phyloP scores from a whole-genome alignment of 2,329 filamentous ascomycete species.

The Ceratocystis ficicola region DNA sequence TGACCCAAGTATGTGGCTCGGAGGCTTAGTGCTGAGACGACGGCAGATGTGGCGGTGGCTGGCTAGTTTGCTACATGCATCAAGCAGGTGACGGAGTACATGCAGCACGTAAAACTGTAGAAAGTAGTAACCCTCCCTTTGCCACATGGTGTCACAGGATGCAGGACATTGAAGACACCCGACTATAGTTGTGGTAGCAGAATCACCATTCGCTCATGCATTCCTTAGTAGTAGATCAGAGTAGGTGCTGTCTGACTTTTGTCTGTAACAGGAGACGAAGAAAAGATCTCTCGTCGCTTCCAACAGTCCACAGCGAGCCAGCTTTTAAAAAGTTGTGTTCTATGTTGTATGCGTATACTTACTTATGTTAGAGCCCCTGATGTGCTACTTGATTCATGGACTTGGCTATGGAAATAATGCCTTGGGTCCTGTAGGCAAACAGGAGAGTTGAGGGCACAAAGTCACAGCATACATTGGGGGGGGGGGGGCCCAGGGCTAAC shows the following conservation, averaged over 20 bases:
- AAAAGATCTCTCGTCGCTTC: background rate
- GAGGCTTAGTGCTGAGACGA: too few relatives aligned
- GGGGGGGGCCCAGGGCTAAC: background rate
- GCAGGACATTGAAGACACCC: background rate
- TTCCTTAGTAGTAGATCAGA: background rate
- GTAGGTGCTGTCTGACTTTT: background rate
- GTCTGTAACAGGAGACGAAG: constrained; percentile 4
- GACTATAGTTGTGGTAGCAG: background rate
- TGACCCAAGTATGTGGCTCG: too few relatives aligned
- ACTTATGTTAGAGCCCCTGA: background rate
- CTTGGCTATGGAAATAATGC: background rate
- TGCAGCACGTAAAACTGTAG: background rate
- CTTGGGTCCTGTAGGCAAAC: background rate
- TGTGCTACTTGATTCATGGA: background rate
- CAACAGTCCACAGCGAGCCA: background rate
- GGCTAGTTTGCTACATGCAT: constrained; percentile 1
- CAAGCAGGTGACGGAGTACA: background rate
- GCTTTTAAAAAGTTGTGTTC: too few relatives aligned
- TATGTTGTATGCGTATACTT: background rate
- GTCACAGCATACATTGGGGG: background rate
- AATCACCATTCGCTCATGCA: background rate
- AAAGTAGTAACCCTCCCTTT: background rate
- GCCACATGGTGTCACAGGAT: background rate
- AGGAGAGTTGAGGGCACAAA: background rate
- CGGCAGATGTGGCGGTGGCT: too few relatives aligned